Percentiles rank a stretch among this genome's conserved stretches.
phyloP scores from a whole-genome alignment of 2,329 filamentous ascomycete genomes.

The Stylonectria norvegica region DNA sequence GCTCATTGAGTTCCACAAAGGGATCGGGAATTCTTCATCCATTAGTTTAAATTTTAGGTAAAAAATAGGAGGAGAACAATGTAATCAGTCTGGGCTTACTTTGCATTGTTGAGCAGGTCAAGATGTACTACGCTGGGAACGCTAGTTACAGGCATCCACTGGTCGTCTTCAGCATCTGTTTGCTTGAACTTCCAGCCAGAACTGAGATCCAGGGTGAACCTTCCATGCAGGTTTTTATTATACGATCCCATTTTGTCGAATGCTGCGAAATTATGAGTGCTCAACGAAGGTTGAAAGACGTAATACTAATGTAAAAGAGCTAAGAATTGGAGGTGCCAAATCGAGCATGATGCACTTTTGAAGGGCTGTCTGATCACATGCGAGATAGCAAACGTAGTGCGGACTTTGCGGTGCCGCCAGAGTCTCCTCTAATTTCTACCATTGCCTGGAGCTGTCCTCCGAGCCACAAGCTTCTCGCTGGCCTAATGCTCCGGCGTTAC shows the following conservation, averaged over 20 bases:
- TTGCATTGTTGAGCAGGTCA: neutral
- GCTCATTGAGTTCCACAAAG: conserved; percentile 59
- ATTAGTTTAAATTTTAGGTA: neutral
- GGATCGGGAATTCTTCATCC: conserved; percentile 48
- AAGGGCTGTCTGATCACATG: neutral
- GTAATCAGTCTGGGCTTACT: neutral
- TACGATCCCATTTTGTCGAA: neutral
- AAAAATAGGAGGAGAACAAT: neutral
- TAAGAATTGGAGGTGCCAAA: neutral
- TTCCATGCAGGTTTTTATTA: neutral
- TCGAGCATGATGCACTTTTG: neutral
- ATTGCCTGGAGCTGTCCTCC: neutral
- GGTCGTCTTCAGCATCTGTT: neutral
- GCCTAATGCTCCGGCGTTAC: neutral
- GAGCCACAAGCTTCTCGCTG: neutral
- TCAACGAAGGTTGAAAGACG: neutral
- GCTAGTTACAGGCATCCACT: neutral
- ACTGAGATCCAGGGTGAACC: neutral
- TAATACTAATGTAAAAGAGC: neutral
- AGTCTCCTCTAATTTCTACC: neutral
- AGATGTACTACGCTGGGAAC: neutral
- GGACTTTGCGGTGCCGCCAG: neutral
- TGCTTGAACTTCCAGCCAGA: neutral
- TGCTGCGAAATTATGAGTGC: neutral
- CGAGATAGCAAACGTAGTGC: neutral